A percentile compares a stretch with the other conserved stretches of the same genome.
Evolutionary conservation across 2,329 filamentous ascomycete species (phyloP).

Genomic region (Sclerotinia subarctica): DNA sequence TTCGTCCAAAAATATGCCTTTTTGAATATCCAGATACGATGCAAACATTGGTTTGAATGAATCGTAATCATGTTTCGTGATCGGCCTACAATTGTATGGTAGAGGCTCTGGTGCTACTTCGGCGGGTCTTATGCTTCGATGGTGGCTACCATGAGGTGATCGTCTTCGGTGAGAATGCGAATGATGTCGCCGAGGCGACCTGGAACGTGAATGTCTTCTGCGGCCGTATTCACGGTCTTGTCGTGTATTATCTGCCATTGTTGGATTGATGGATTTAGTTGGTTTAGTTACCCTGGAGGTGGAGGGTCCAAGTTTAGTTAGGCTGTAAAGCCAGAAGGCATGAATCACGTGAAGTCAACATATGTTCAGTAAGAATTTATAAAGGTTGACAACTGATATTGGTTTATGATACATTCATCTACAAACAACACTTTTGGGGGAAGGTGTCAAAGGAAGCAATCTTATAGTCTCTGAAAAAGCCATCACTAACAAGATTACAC

Average conservation of each 20-base stretch:
- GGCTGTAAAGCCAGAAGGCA: too few relatives aligned
- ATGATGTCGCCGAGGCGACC: slow-evolving; percentile 22
- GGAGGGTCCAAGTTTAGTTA: background rate
- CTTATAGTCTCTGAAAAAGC: background rate
- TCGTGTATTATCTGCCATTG: slow-evolving; percentile 18
- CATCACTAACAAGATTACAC: background rate
- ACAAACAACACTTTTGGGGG: background rate
- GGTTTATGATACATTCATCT: background rate
- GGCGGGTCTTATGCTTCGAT: slow-evolving; percentile 38
- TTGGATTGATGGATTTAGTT: background rate
- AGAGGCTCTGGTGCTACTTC: slow-evolving; percentile 42
- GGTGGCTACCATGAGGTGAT: slow-evolving; percentile 28
- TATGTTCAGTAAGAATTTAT: background rate
- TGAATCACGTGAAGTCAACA: background rate
- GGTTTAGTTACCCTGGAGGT: background rate
- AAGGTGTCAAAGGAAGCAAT: background rate
- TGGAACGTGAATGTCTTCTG: slow-evolving; percentile 22
- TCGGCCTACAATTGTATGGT: slow-evolving; percentile 61
- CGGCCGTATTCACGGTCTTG: background rate
- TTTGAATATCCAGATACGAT: slow-evolving; percentile 85
- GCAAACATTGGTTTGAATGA: slow-evolving; percentile 70
- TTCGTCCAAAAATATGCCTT: slow-evolving; percentile 64
- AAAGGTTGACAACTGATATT: background rate
- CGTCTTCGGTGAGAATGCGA: slow-evolving; percentile 26
- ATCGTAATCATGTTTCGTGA: slow-evolving; percentile 67